Conservation (phyloP, 306 rosid species). For the Albizia julibrissin region DNA sequence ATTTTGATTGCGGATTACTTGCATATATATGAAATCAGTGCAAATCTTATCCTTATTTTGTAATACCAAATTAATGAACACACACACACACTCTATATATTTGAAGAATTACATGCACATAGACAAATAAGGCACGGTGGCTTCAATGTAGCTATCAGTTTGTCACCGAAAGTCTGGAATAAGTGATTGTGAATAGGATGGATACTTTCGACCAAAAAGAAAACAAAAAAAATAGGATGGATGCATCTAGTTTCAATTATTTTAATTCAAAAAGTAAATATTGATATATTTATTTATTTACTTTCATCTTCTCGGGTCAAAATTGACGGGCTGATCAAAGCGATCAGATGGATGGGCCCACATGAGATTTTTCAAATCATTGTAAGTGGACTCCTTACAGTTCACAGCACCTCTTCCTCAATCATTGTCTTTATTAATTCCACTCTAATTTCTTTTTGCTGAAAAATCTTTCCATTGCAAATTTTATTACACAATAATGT, state of each 20-base stretch:
- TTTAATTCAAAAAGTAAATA: not conserved
- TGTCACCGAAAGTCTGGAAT: not conserved
- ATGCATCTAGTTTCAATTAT: not conserved
- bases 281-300: not conserved
- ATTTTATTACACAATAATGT: no score
- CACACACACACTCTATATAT: fast-evolving
- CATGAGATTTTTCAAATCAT: constrained; percentile 12
- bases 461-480: no score
- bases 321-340: constrained; percentile 33
- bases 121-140: not conserved
- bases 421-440: not conserved
- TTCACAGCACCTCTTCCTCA: not conserved
- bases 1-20: not conserved
- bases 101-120: not conserved
- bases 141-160: not conserved
- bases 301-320: constrained; percentile 39
- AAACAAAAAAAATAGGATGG: not conserved
- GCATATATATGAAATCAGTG: not conserved
- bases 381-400: not conserved
- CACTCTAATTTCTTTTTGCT: no score
- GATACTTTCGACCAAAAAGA: no score
- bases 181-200: not conserved
- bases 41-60: not conserved
- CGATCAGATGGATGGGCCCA: constrained; percentile 20
- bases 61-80: not conserved